These are phyloP conservation scores for Arctium lappa DNA, from an alignment of 129 eudicot genomes.

Conservation along the genomic window DNA sequence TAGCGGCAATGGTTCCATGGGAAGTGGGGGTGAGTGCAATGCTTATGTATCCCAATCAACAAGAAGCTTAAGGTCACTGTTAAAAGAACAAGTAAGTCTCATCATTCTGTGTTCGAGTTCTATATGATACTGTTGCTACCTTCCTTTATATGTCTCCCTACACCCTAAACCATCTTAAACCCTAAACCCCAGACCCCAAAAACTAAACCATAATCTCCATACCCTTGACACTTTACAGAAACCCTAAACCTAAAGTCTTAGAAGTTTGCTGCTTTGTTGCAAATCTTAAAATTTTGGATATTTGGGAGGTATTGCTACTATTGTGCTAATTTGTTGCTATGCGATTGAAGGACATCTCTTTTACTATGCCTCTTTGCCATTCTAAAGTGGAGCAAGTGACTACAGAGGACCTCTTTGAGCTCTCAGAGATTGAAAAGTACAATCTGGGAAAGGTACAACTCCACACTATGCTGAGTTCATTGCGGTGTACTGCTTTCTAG, in stretches of 20 bases:
- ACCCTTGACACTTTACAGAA: too few species aligned
- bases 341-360: conserved; percentile 62
- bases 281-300: neutral
- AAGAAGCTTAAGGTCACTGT: conserved; percentile 75
- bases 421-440: conserved; percentile 82
- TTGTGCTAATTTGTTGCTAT: neutral
- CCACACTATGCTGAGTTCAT: neutral
- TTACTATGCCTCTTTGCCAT: conserved; percentile 79
- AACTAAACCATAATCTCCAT: too few species aligned
- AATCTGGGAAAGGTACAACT: conserved; percentile 69
- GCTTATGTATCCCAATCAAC: conserved; percentile 96
- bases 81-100: conserved; percentile 76
- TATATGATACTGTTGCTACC: neutral
- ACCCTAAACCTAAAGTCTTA: too few species aligned
- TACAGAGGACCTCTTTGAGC: conserved; percentile 91
- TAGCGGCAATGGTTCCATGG: conserved; percentile 38
- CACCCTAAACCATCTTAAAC: too few species aligned
- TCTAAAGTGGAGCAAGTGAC: conserved; percentile 81
- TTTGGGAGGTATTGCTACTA: neutral
- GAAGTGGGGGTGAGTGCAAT: conserved; percentile 42
- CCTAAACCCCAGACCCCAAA: too few species aligned
- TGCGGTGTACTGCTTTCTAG: neutral
- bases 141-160: neutral
- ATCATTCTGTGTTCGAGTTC: neutral
- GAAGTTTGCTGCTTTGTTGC: neutral